Conservation (phyloP, 805 yeast genomes). For the Brettanomyces bruxellensis region DNA sequence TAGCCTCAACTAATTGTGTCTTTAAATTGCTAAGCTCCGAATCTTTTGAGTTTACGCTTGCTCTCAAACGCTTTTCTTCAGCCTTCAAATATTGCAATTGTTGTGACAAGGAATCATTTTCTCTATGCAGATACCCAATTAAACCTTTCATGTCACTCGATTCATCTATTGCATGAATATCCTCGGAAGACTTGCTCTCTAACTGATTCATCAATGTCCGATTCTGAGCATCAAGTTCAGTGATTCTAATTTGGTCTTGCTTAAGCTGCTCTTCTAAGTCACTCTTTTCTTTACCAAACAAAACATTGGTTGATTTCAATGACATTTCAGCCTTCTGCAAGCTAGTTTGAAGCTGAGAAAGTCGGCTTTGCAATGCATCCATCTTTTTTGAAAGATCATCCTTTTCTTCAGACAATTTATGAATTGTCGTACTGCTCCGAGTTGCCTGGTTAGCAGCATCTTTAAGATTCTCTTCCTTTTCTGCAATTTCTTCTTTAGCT, state of each 20-base stretch:
- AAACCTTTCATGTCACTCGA: conserved; percentile 37
- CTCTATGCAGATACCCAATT: conserved; percentile 57
- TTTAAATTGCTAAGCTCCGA: conserved; percentile 45
- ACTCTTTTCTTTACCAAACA: conserved; percentile 37
- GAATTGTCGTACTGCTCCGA: conserved; percentile 9
- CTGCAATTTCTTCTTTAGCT: conserved; percentile 23
- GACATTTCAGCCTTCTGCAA: conserved; percentile 26
- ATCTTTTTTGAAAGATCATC: conserved; percentile 8
- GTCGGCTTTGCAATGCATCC: conserved; percentile 12
- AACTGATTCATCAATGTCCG: conserved; percentile 59
- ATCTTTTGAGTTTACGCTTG: conserved; percentile 36
- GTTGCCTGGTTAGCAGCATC: conserved; percentile 16
- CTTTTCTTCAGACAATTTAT: not conserved
- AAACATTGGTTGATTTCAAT: conserved; percentile 29
- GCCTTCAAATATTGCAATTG: conserved; percentile 43
- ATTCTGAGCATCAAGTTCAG: conserved; percentile 61
- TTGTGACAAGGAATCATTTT: conserved; percentile 60
- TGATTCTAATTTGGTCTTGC: conserved; percentile 33
- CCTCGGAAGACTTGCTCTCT: conserved; percentile 24
- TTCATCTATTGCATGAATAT: conserved; percentile 10
- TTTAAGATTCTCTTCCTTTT: conserved; percentile 15
- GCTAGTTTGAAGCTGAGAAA: conserved; percentile 29
- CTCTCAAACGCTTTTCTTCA: conserved; percentile 46
- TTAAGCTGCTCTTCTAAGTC: conserved; percentile 39
- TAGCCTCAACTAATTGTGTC: conserved; percentile 32